Percentiles rank a stretch among this genome's conserved stretches.
These are phyloP conservation scores for Cladophialophora bantiana DNA, from an alignment of 2,329 filamentous ascomycete genomes.

Conservation along the genomic window DNA sequence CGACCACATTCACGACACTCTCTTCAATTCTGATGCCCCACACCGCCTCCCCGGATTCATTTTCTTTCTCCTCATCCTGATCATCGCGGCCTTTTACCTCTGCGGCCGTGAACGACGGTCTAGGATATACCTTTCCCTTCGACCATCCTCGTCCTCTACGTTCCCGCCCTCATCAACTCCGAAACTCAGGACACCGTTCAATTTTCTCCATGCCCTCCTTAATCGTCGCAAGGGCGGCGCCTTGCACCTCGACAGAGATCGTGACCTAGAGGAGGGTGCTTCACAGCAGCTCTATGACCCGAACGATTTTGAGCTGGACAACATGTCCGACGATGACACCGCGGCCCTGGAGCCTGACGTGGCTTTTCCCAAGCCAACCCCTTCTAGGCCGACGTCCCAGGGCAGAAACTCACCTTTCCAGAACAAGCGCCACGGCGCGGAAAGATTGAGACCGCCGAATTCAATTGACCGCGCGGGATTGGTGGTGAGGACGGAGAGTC, in stretches of 20 bases:
- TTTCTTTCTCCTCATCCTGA: conserved; percentile 76
- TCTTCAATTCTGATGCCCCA: conserved; percentile 71
- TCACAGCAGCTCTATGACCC: conserved; percentile 42
- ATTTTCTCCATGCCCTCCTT: conserved; percentile 47
- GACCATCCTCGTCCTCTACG: conserved; percentile 41
- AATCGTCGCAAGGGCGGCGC: conserved; percentile 41
- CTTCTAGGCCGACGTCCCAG: conserved; percentile 62
- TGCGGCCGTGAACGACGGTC: conserved; percentile 78
- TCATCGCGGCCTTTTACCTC: conserved; percentile 74
- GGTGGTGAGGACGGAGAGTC: conserved; percentile 81
- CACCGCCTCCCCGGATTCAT: conserved; percentile 76
- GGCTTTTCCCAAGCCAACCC: conserved; percentile 50
- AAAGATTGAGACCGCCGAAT: conserved; percentile 42
- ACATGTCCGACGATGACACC: conserved; percentile 59
- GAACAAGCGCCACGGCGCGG: conserved; percentile 49
- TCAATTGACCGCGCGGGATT: conserved; percentile 72
- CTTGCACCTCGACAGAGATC: conserved; percentile 78
- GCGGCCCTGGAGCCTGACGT: conserved; percentile 19
- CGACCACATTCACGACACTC: conserved; percentile 66
- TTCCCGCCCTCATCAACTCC: conserved; percentile 16
- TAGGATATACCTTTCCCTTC: conserved; percentile 64
- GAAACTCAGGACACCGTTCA: conserved; percentile 41
- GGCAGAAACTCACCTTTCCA: conserved; percentile 69
- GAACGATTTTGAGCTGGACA: conserved; percentile 78
- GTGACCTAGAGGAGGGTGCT: conserved; percentile 78